A percentile compares a stretch with the other conserved stretches of the same genome.
These are phyloP conservation scores for Ustilago crameri DNA, from an alignment of 1,284 basidiomycete genomes.

Conservation along the genomic window DNA sequence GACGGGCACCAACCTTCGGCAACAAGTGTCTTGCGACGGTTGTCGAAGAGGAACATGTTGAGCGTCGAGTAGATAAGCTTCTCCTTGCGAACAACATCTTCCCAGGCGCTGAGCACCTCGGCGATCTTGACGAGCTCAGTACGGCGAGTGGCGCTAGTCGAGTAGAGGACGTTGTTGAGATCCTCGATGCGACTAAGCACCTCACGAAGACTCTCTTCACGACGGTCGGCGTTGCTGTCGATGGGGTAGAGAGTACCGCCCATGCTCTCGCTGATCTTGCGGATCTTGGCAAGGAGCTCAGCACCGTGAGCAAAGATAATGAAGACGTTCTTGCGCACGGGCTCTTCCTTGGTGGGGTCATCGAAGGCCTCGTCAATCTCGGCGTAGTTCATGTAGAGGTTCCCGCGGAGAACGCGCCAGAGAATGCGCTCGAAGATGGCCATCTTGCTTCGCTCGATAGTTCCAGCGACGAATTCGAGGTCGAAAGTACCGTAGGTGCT, in stretches of 20 bases:
- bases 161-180: conserved; percentile 83
- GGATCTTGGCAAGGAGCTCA: conserved; percentile 92
- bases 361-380: conserved; percentile 94
- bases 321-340: conserved; percentile 87
- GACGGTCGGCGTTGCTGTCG: conserved; percentile 91
- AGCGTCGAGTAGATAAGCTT: conserved; percentile 79
- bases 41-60: conserved; percentile 84
- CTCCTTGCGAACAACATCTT: conserved; percentile 92
- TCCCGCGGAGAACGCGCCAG: conserved; percentile 97
- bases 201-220: conserved; percentile 87
- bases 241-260: conserved; percentile 96
- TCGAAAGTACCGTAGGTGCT: conserved; percentile 74
- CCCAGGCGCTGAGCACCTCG: conserved; percentile 88
- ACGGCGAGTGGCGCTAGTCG: conserved; percentile 75
- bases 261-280: conserved; percentile 98
- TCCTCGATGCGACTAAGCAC: conserved; percentile 92
- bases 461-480: conserved; percentile 90
- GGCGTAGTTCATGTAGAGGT: conserved; percentile 97
- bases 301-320: conserved; percentile 99
- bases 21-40: conserved; percentile 90
- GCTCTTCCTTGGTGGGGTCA: conserved; percentile 76
- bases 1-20: conserved; percentile 99
- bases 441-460: conserved; percentile 90
- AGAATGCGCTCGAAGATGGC: conserved; percentile 96
- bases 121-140: conserved; percentile 86